Percentiles rank a stretch among this genome's conserved stretches.
Evolutionary conservation across 495 filamentous ascomycete genomes (phyloP).

Genomic region (Xylaria nigripes): DNA sequence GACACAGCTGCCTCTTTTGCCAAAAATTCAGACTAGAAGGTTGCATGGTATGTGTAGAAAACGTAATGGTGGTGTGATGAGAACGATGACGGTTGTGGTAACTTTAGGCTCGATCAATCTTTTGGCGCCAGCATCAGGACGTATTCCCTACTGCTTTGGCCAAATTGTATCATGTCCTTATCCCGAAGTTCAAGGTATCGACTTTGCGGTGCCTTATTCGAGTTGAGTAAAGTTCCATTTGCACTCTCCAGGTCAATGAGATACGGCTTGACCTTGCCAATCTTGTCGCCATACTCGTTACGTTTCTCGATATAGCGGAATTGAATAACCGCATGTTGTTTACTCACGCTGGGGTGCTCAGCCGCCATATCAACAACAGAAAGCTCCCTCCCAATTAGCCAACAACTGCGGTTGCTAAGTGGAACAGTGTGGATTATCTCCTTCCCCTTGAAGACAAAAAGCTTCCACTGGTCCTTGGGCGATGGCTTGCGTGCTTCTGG

Average conservation of each 20-base stretch:
- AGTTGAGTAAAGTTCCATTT: constrained; percentile 82
- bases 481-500: constrained; percentile 85
- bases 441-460: constrained; percentile 87
- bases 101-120: constrained; percentile 20
- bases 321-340: constrained; percentile 92
- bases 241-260: constrained; percentile 88
- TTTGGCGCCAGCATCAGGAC: constrained; percentile 63
- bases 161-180: constrained; percentile 84
- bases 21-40: not conserved
- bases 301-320: constrained; percentile 76
- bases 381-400: constrained; percentile 77
- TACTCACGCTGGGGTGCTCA: constrained; percentile 85
- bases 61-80: not conserved
- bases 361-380: constrained; percentile 73
- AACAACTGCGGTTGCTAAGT: constrained; percentile 68
- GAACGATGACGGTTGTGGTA: not conserved
- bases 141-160: constrained; percentile 78
- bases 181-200: constrained; percentile 80
- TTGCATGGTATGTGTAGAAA: not conserved
- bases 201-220: constrained; percentile 59
- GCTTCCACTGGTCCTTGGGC: constrained; percentile 66
- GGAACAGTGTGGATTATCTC: constrained; percentile 75
- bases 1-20: not conserved
- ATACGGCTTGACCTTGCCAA: constrained; percentile 79
- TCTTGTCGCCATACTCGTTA: constrained; percentile 78